Percentiles rank a stretch among this genome's conserved stretches.
phyloP scores from a whole-genome alignment of 2,329 filamentous ascomycete species.

The Talaromyces sp. region DNA sequence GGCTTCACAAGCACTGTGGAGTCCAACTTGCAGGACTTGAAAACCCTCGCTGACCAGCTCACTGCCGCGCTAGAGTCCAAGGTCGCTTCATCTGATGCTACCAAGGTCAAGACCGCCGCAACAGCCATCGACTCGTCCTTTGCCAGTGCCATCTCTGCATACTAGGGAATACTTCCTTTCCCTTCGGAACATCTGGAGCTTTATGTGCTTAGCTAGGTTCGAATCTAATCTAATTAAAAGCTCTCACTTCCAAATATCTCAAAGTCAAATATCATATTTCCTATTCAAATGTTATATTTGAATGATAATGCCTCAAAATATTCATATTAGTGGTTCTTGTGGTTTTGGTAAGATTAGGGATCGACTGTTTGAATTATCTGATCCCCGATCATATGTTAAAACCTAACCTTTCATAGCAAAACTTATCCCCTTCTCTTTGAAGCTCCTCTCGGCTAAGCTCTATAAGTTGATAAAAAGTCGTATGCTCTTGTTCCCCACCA shows the following conservation, averaged over 20 bases:
- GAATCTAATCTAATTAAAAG: neutral
- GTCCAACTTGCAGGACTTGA: neutral
- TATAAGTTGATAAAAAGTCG: too few species aligned
- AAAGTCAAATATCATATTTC: neutral
- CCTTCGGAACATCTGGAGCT: neutral
- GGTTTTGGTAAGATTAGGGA: neutral
- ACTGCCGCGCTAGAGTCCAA: neutral
- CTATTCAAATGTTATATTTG: neutral
- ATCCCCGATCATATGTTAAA: too few species aligned
- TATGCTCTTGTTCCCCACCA: too few species aligned
- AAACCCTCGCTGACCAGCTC: constrained; percentile 2
- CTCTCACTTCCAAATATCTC: neutral
- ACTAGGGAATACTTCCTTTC: neutral
- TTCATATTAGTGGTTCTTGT: neutral
- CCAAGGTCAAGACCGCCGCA: neutral
- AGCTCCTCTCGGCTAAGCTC: too few species aligned
- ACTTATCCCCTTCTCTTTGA: too few species aligned
- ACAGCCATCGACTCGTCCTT: constrained; percentile 4
- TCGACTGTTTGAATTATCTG: too few species aligned
- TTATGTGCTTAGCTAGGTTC: neutral
- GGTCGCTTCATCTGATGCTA: neutral
- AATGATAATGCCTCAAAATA: neutral
- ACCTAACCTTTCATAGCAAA: too few species aligned
- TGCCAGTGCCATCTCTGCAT: constrained; percentile 5
- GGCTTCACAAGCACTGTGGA: constrained; percentile 2